Evolutionary conservation across 345 rosid genomes (phyloP), one percentile per base, ranked within the genome.

Genomic region (Aegle marmelos): DNA sequence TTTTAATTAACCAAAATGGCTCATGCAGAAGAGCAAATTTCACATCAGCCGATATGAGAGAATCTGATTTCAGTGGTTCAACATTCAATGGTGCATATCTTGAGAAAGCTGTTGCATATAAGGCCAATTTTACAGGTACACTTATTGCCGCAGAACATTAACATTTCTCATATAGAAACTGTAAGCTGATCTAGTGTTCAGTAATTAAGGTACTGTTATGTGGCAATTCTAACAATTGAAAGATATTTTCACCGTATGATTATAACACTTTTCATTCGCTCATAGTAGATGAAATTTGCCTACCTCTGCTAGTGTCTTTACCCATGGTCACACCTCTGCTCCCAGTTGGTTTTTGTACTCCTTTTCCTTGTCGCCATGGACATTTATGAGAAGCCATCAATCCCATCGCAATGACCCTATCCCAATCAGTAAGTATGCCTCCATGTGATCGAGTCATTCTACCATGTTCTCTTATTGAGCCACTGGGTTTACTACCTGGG

Each of bases 31-130:
- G 99, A 86, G 99, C 98, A 76, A 95, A 92, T 86, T 95, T 95
- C 87, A 95, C 99, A 75, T 67, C 97, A 79, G 98, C 98, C 21
- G 99, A 92, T 79, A 95, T 93, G 97, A 90, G 98, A 80, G 99
- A 95, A 77, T 92, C 98, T 63, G 91, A 93, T 83, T 95, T 95
- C 80, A 93, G 94, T 36, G 98, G 99, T 75, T 93, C 99, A 19
- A 93, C 97, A 39, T 95, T 95, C 79, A 93, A 91, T 59, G 99
- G 96, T 2, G 99, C 99, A 14, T 95, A 92, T 86, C 85, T 93
- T 57, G 98, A 93, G 89, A 95, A 95, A 86, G 98, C 98, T 3
- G 98, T 95, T 50, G 98, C 98, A 65, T 95, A 87, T 82, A 93
- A 87, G 89, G 94, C 98, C 45, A 95, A 93, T 85, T 95, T 95